phyloP scores from a whole-genome alignment of 345 rosid genomes.

The Brassica carinata region DNA sequence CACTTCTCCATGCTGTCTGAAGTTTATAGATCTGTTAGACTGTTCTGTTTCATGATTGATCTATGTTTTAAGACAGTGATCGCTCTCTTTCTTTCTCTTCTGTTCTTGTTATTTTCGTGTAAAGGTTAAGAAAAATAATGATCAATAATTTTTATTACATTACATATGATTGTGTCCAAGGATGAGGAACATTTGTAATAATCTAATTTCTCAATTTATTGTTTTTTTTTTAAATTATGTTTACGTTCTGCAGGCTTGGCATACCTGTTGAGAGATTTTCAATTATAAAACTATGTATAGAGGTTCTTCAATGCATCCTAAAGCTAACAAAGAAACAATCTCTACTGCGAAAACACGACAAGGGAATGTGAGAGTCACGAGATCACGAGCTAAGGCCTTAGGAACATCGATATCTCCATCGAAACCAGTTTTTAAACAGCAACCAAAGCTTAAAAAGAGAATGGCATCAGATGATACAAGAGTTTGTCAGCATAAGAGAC shows the following conservation, averaged over 20 bases:
- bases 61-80: background rate
- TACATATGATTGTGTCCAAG: background rate
- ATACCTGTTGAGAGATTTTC: background rate
- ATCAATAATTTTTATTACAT: background rate
- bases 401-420: constrained; percentile 53
- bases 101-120: background rate
- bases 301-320: constrained; percentile 43
- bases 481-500: constrained; percentile 59
- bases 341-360: constrained; percentile 31
- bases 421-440: constrained; percentile 60
- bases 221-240: background rate
- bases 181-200: background rate
- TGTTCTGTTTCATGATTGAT: background rate
- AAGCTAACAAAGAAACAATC: constrained; percentile 46
- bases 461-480: constrained; percentile 64
- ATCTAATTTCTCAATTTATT: background rate
- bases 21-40: constrained; percentile 22
- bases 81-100: background rate
- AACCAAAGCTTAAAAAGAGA: constrained; percentile 53
- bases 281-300: constrained; percentile 9
- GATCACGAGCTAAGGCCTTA: constrained; percentile 72
- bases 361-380: constrained; percentile 53
- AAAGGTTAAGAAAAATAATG: background rate
- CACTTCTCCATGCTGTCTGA: background rate
- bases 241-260: constrained; percentile 20